Conservation (phyloP, 805 yeast species). For the Candida nanaspora region DNA sequence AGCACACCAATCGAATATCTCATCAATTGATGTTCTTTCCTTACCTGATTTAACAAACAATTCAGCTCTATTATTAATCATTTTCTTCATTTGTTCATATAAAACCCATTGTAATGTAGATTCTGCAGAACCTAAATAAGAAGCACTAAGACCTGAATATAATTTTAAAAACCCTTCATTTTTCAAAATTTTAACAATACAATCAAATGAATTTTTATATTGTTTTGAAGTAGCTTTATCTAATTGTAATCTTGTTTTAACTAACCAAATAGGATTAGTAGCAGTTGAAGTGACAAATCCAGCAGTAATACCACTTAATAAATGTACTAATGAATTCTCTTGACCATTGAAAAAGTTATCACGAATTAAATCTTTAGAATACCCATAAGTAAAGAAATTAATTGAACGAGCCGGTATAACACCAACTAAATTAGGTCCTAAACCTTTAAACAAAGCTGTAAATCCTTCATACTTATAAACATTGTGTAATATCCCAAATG, state of each 20-base stretch:
- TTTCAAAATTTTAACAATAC: constrained; percentile 58
- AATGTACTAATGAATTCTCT: constrained; percentile 80
- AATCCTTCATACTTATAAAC: constrained; percentile 76
- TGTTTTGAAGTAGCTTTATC: constrained; percentile 61
- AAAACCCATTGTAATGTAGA: constrained; percentile 94
- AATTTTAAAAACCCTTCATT: constrained; percentile 77
- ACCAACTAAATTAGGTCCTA: constrained; percentile 95
- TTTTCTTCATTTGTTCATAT: constrained; percentile 85
- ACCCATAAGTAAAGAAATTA: constrained; percentile 93
- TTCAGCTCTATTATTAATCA: constrained; percentile 48
- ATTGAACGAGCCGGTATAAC: constrained; percentile 97
- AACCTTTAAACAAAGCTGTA: constrained; percentile 82
- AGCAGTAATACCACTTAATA: constrained; percentile 81
- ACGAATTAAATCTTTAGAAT: constrained; percentile 75
- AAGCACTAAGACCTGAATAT: constrained; percentile 89
- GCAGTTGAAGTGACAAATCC: constrained; percentile 94
- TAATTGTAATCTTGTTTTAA: constrained; percentile 88
- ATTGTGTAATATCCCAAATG: constrained; percentile 60
- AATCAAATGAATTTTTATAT: constrained; percentile 83
- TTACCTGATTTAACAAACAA: constrained; percentile 26
- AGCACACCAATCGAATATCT: constrained; percentile 83
- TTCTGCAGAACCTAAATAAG: constrained; percentile 89
- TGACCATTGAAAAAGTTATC: constrained; percentile 60
- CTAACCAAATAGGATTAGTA: constrained; percentile 96
- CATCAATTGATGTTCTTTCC: constrained; percentile 46